Evolutionary conservation across 805 yeast genomes (phyloP), one percentile per base, ranked within the genome.

Genomic region (Teunomyces cretensis): DNA sequence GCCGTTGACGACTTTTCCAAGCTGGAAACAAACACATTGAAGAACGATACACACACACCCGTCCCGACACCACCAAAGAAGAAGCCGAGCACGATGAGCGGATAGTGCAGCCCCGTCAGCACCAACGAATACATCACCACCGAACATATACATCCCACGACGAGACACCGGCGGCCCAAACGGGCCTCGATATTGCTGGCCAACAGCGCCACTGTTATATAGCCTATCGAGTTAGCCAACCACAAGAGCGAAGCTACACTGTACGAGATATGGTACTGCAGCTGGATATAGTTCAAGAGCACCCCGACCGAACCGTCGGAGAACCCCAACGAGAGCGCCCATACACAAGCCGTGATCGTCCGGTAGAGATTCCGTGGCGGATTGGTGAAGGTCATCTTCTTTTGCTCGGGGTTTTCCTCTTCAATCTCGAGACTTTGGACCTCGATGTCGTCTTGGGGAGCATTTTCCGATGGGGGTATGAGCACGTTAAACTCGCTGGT

Each of bases 41-140:
- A 40, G 28, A 54, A 60, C 1, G 61, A 48, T 27, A 59, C 48
- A 26, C 54, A 55, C 6, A 55, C 45, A 9, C 58, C 59, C 1
- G 54, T 26, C 0, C 64, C 64, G 6, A 57, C 40, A 0, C 64
- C 62, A 3, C 61, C 60, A 35, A 60, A 51, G 42, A 58, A 54
- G 38, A 56, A 59, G 1, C 58, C 62, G 0, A 44, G 30, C 8
- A 57, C 64, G n/a, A 57, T 40, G n/a, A 60, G 40, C 1, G 58
- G 58, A 16, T 53, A 59, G 0, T 52, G 48, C 6, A 53, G 51
- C 3, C 64, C 64, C 12, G 54, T 50, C 41, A 53, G 41, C 6
- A 60, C 51, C 4, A 57, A 24, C 4, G 54, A 38, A 33, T 43
- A 51, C 60, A 53, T 52, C 12, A 51, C 26, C 1, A 43, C 26